A percentile compares a stretch with the other conserved stretches of the same genome.
phyloP scores from a whole-genome alignment of 805 yeast species.

The Candida coquimbonensis region DNA sequence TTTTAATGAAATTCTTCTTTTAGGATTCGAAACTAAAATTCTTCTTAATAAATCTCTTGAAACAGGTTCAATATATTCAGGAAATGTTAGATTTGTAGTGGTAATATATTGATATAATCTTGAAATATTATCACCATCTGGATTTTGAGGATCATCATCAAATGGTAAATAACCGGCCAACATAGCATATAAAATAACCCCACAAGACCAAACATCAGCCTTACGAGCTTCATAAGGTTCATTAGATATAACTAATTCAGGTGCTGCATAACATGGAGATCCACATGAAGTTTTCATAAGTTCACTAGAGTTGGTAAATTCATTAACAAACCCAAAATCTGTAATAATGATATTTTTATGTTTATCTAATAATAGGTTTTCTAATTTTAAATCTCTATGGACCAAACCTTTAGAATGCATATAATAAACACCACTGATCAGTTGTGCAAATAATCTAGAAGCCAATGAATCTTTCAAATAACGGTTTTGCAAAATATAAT shows the following conservation, averaged over 20 bases:
- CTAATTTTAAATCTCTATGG: constrained; percentile 70
- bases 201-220: constrained; percentile 96
- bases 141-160: constrained; percentile 95
- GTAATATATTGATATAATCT: constrained; percentile 88
- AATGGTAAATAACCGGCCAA: constrained; percentile 94
- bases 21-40: constrained; percentile 81
- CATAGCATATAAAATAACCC: constrained; percentile 94
- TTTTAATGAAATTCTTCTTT: constrained; percentile 57
- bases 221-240: constrained; percentile 86
- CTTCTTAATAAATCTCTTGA: constrained; percentile 86
- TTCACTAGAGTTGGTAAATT: constrained; percentile 54
- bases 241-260: constrained; percentile 85
- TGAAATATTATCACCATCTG: constrained; percentile 92
- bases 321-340: constrained; percentile 87
- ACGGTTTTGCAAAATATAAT: constrained; percentile 80
- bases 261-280: constrained; percentile 98
- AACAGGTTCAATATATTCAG: constrained; percentile 84
- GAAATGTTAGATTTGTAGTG: constrained; percentile 86
- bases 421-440: constrained; percentile 89
- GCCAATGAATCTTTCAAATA: constrained; percentile 84
- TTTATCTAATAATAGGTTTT: constrained; percentile 50
- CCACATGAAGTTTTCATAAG: constrained; percentile 95
- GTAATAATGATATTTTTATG: constrained; percentile 61
- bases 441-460: constrained; percentile 82
- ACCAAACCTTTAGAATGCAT: constrained; percentile 64